Percentiles rank a stretch among this genome's conserved stretches.
phyloP scores from a whole-genome alignment of 495 filamentous ascomycete species.

The Hypoxylon subgilvum region DNA sequence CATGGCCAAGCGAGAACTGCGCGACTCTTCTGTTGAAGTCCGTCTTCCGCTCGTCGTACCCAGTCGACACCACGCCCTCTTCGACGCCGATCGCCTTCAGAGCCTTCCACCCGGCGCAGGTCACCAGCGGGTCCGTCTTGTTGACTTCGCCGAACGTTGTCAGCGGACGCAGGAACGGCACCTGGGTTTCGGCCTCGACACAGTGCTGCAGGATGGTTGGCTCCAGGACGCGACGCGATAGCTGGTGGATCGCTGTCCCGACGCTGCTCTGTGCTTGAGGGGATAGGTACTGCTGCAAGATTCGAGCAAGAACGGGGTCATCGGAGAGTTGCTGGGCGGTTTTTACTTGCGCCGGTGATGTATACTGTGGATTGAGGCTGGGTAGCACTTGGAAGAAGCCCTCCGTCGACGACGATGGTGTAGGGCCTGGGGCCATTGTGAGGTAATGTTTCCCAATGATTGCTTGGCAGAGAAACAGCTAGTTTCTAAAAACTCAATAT shows the following conservation, averaged over 20 bases:
- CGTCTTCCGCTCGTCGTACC: background rate
- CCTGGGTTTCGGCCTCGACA: background rate
- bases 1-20: background rate
- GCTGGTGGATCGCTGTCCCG: background rate
- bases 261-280: background rate
- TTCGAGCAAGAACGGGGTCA: conserved; percentile 3
- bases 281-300: background rate
- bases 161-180: background rate
- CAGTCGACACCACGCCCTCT: background rate
- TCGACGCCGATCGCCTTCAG: background rate
- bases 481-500: too few species aligned
- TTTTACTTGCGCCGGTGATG: background rate
- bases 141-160: conserved; percentile 4
- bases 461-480: too few species aligned
- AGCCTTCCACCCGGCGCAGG: conserved; percentile 1
- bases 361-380: background rate
- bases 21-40: background rate
- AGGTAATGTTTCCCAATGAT: background rate
- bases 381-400: conserved; percentile 5
- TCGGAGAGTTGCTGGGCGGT: background rate
- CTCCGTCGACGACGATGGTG: background rate
- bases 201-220: background rate
- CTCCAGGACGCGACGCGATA: background rate
- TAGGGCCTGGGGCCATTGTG: background rate
- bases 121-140: background rate